These are phyloP conservation scores for Avena eriantha DNA, from an alignment of 176 grass and related monocot species.

Conservation along the genomic window DNA sequence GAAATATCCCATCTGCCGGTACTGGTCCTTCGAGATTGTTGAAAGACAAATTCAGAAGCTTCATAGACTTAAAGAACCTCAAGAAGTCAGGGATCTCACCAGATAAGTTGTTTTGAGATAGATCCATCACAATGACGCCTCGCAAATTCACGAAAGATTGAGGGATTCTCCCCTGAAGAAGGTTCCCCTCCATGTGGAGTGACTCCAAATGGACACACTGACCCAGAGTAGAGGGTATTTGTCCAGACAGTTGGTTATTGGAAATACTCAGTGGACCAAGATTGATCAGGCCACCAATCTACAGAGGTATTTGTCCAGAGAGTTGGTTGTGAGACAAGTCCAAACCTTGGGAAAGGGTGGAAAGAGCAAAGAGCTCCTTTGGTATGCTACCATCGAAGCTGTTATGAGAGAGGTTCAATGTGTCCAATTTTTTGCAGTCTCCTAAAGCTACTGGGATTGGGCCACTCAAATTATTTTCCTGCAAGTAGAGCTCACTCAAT, in stretches of 20 bases:
- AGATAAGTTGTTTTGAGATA: slow-evolving; percentile 53
- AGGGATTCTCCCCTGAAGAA: slow-evolving; percentile 48
- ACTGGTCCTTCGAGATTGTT: slow-evolving; percentile 55
- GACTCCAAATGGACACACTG: slow-evolving; percentile 40
- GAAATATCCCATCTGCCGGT: slow-evolving; percentile 47
- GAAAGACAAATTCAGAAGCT: slow-evolving; percentile 55
- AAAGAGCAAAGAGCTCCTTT: slow-evolving; percentile 34
- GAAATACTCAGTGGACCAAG: slow-evolving; percentile 23
- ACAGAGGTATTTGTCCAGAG: slow-evolving; percentile 30
- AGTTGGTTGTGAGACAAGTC: slow-evolving; percentile 47
- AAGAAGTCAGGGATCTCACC: slow-evolving; percentile 52
- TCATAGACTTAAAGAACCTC: background rate
- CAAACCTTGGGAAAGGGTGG: slow-evolving; percentile 21
- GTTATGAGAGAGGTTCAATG: slow-evolving; percentile 39
- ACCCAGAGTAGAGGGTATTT: slow-evolving; percentile 47
- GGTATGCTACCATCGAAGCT: slow-evolving; percentile 38
- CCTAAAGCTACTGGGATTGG: slow-evolving; percentile 37
- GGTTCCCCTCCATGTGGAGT: slow-evolving; percentile 35
- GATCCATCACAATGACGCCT: slow-evolving; percentile 34
- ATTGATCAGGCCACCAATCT: slow-evolving; percentile 41
- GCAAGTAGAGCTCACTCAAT: slow-evolving; percentile 39
- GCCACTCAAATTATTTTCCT: slow-evolving; percentile 34
- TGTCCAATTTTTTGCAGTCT: slow-evolving; percentile 32
- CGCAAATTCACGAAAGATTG: background rate
- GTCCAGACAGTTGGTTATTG: slow-evolving; percentile 36